Conservation (phyloP, 306 rosid species). For the Citrullus amarus region DNA sequence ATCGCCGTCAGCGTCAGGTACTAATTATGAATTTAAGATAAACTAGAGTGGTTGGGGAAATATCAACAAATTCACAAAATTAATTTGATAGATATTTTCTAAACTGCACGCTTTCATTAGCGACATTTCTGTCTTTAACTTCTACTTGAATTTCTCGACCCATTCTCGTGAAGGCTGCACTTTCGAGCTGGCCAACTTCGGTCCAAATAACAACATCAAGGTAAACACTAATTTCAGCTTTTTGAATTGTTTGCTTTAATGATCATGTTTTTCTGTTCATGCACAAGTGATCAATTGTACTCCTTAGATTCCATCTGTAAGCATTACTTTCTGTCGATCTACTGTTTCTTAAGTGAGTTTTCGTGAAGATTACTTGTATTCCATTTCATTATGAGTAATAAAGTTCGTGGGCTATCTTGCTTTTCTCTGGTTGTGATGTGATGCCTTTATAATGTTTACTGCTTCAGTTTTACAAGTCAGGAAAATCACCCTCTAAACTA, state of each 20-base stretch:
- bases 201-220: neutral
- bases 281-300: neutral
- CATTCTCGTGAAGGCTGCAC: neutral
- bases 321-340: neutral
- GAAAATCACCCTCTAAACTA: neutral
- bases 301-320: neutral
- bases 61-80: neutral
- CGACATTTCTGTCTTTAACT: neutral
- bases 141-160: neutral
- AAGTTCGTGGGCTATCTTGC: neutral
- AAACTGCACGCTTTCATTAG: neutral
- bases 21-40: neutral
- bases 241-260: neutral
- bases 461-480: neutral
- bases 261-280: neutral
- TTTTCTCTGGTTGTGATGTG: neutral
- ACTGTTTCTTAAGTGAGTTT: neutral
- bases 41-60: neutral
- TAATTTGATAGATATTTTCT: neutral
- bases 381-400: neutral
- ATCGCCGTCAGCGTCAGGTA: neutral
- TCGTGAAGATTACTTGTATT: neutral
- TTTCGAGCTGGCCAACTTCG: neutral
- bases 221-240: neutral
- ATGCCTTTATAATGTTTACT: neutral